These are phyloP conservation scores for Sporothrix inflata DNA, from an alignment of 2,329 filamentous ascomycete genomes.

Conservation along the genomic window DNA sequence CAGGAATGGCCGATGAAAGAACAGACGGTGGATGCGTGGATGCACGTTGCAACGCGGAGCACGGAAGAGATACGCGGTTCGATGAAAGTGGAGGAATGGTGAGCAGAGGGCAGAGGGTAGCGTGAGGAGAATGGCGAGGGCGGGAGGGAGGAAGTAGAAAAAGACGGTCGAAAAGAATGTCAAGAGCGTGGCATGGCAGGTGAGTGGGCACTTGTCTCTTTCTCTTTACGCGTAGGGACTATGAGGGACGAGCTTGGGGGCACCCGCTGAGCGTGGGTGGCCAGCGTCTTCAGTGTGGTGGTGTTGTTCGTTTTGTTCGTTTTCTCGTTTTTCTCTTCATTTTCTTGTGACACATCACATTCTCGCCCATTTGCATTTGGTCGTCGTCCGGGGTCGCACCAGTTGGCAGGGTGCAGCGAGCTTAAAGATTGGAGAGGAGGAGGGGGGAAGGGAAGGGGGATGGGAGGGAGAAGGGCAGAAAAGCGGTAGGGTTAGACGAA, in stretches of 20 bases:
- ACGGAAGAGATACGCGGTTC: slow-evolving; percentile 5
- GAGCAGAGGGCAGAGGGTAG: neutral
- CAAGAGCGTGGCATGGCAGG: slow-evolving; percentile 2
- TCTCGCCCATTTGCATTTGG: neutral
- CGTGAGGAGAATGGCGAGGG: slow-evolving; percentile 1
- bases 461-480: neutral
- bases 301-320: neutral
- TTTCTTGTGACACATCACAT: slow-evolving; percentile 27
- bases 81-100: neutral
- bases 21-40: slow-evolving; percentile 11
- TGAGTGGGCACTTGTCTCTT: neutral
- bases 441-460: neutral
- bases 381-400: slow-evolving; percentile 12
- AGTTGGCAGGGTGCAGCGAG: slow-evolving; percentile 5
- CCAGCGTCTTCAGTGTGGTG: neutral
- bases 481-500: no score
- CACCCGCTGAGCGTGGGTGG: neutral
- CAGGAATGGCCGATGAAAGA: neutral
- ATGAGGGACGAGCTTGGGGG: neutral
- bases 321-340: neutral
- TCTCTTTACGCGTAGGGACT: neutral
- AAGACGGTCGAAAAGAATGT: neutral
- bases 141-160: neutral
- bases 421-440: neutral
- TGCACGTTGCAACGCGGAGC: neutral